These are phyloP conservation scores for Passalora sequoiae DNA, from an alignment of 2,329 filamentous ascomycete species.

Conservation along the genomic window DNA sequence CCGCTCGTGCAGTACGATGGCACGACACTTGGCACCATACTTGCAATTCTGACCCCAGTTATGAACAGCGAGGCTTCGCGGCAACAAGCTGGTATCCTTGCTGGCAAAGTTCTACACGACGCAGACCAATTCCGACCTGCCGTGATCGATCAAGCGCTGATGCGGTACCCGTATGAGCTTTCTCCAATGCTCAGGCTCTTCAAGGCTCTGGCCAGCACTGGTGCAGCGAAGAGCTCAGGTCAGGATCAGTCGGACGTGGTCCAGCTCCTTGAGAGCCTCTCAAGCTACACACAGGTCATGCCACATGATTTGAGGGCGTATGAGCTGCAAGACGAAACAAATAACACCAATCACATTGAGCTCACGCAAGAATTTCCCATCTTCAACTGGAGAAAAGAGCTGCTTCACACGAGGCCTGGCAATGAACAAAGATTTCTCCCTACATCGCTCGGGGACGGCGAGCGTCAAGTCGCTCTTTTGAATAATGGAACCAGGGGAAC, in stretches of 20 bases:
- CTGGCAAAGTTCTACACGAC: conserved; percentile 54
- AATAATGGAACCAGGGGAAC: conserved; percentile 60
- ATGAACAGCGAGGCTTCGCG: conserved; percentile 4
- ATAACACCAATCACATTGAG: conserved; percentile 73
- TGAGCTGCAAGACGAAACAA: conserved; percentile 74
- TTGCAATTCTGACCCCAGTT: conserved; percentile 52
- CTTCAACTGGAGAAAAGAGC: conserved; percentile 41
- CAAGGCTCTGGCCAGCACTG: conserved; percentile 21
- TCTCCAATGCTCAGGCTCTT: conserved; percentile 59
- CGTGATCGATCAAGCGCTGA: conserved; percentile 63
- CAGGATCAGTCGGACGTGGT: conserved; percentile 40
- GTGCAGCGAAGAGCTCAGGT: conserved; percentile 1
- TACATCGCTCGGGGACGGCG: background rate
- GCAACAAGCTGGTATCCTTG: conserved; percentile 29
- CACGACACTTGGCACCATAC: conserved; percentile 62
- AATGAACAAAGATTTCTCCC: background rate
- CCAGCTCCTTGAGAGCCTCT: conserved; percentile 62
- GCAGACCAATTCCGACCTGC: conserved; percentile 49
- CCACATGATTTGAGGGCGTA: conserved; percentile 68
- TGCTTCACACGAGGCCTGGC: background rate
- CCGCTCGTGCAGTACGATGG: conserved; percentile 66
- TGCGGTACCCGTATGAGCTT: conserved; percentile 81
- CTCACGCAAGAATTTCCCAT: conserved; percentile 61
- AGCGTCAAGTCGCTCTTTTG: conserved; percentile 6
- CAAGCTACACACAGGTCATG: conserved; percentile 72